Conservation (phyloP, 768 basidiomycete genomes). For the Tremella fuciformis region DNA sequence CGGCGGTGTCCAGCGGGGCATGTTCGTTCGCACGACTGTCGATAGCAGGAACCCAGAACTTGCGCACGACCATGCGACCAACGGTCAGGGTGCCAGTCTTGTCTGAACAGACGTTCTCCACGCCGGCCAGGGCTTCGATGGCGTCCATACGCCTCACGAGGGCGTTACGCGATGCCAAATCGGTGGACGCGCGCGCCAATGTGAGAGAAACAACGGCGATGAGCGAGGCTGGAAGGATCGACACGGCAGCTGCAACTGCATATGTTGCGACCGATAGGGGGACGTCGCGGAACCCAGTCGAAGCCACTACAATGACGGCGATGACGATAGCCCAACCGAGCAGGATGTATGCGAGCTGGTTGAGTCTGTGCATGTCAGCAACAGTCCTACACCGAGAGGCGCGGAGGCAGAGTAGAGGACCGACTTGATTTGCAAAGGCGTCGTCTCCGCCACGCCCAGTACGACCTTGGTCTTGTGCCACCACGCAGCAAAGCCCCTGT, state of each 20-base stretch:
- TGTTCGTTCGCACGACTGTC: conserved; percentile 38
- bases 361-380: conserved; percentile 53
- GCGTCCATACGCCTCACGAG: conserved; percentile 65
- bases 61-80: conserved; percentile 55
- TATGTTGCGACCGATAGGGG: conserved; percentile 52
- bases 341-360: conserved; percentile 52
- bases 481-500: conserved; percentile 53
- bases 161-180: conserved; percentile 60
- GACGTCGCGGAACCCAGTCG: conserved; percentile 49
- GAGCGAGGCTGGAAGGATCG: conserved; percentile 54
- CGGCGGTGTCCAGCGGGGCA: conserved; percentile 34
- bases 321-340: conserved; percentile 47
- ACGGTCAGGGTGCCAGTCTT: conserved; percentile 63
- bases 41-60: conserved; percentile 52
- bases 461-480: conserved; percentile 59
- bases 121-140: conserved; percentile 63
- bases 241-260: conserved; percentile 53
- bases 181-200: conserved; percentile 60
- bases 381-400: conserved; percentile 37
- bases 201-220: conserved; percentile 61
- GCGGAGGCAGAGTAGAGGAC: conserved; percentile 2
- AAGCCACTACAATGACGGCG: conserved; percentile 53
- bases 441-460: conserved; percentile 53
- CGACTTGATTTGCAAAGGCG: conserved; percentile 56
- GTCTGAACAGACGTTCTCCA: conserved; percentile 61